A percentile compares a stretch with the other conserved stretches of the same genome.
Evolutionary conservation across 371 early-diverging fungal species (phyloP).

Genomic region (Caulochytrium protostelioides): DNA sequence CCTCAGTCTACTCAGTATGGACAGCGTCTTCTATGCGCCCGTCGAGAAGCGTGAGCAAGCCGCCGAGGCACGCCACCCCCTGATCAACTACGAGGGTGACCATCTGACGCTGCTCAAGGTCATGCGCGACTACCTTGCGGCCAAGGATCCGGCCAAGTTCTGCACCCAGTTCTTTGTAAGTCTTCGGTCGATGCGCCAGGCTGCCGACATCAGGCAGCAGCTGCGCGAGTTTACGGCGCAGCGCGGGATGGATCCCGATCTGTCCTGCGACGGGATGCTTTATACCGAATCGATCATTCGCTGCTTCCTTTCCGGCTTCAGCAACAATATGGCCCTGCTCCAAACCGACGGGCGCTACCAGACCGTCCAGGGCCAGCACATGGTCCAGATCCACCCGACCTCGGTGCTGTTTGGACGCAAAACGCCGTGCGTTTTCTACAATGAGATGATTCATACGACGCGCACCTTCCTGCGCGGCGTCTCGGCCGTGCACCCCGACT

Average conservation of each 20-base stretch:
- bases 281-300: slow-evolving; percentile 51
- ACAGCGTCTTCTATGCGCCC: slow-evolving; percentile 68
- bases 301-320: slow-evolving; percentile 75
- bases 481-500: background rate
- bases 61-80: slow-evolving; percentile 48
- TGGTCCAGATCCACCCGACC: slow-evolving; percentile 68
- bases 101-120: slow-evolving; percentile 73
- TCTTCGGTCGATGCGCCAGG: slow-evolving; percentile 56
- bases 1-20: slow-evolving; percentile 71
- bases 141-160: slow-evolving; percentile 57
- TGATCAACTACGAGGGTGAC: slow-evolving; percentile 38
- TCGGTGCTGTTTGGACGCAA: slow-evolving; percentile 56
- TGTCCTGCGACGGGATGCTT: slow-evolving; percentile 29
- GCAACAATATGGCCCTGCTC: slow-evolving; percentile 61
- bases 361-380: slow-evolving; percentile 25
- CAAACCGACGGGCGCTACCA: slow-evolving; percentile 75
- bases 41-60: slow-evolving; percentile 68
- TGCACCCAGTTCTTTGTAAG: slow-evolving; percentile 78
- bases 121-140: slow-evolving; percentile 46
- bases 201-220: slow-evolving; percentile 70
- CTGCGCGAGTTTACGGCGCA: slow-evolving; percentile 49
- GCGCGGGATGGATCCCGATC: slow-evolving; percentile 32
- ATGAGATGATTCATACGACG: slow-evolving; percentile 13
- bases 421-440: slow-evolving; percentile 14
- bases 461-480: slow-evolving; percentile 1